A percentile compares a stretch with the other conserved stretches of the same genome.
Conservation (phyloP, 345 rosid genomes). For the Limnanthes douglasii region DNA sequence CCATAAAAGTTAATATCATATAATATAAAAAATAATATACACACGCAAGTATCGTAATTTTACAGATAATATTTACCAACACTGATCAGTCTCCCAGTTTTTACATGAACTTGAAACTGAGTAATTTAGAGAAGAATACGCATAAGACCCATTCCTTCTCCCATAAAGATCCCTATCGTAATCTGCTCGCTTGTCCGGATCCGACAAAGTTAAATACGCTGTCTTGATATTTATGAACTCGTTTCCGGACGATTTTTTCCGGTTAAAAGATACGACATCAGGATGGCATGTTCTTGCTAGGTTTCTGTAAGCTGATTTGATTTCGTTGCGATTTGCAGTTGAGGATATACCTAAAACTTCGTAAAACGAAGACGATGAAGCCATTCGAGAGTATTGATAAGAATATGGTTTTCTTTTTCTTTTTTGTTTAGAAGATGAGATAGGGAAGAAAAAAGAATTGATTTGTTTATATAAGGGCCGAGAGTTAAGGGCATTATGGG, state of each 20-base stretch:
- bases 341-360: slow-evolving; percentile 35
- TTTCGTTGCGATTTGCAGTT: slow-evolving; percentile 23
- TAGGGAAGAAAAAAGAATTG: too few species aligned
- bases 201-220: slow-evolving; percentile 44
- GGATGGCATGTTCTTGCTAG: slow-evolving; percentile 45
- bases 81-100: slow-evolving; percentile 67
- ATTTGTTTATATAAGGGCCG: too few species aligned
- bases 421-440: too few species aligned
- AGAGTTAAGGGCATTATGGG: too few species aligned
- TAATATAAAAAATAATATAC: too few species aligned
- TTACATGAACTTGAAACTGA: slow-evolving; percentile 10
- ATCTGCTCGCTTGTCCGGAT: slow-evolving; percentile 31
- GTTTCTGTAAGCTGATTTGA: slow-evolving; percentile 42
- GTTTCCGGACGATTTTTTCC: slow-evolving; percentile 21
- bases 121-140: slow-evolving; percentile 9
- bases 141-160: slow-evolving; percentile 2
- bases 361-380: slow-evolving; percentile 22
- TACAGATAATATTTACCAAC: too few species aligned
- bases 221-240: slow-evolving; percentile 34
- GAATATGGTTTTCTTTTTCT: too few species aligned
- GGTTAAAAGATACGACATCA: slow-evolving; percentile 28
- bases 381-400: too few species aligned
- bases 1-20: too few species aligned
- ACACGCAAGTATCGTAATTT: too few species aligned
- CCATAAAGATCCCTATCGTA: slow-evolving; percentile 26